Conservation (phyloP, 345 rosid genomes). For the Camelina neglecta region DNA sequence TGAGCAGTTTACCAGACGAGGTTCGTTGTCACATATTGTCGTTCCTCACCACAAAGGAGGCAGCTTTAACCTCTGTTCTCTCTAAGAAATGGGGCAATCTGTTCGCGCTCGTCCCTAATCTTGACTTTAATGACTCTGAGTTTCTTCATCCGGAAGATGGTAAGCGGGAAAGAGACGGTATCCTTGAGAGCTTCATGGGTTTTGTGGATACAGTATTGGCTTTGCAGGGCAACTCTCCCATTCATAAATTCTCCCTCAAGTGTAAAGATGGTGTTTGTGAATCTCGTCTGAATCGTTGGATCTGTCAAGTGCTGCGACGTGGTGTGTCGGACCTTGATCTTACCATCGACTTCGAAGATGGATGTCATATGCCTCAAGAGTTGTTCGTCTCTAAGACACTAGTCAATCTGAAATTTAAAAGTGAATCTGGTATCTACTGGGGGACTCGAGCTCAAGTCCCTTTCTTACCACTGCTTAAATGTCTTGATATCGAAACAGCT, state of each 20-base stretch:
- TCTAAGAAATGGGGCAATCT: conserved; percentile 24
- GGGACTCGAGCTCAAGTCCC: not conserved
- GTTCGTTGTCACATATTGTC: conserved; percentile 23
- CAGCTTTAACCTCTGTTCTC: conserved; percentile 23
- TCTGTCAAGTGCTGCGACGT: not conserved
- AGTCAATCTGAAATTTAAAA: not conserved
- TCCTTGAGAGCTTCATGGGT: not conserved
- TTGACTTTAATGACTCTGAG: conserved; percentile 26
- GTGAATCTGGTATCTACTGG: conserved; percentile 11
- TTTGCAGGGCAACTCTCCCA: conserved; percentile 23
- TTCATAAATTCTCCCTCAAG: conserved; percentile 20
- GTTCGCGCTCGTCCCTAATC: conserved; percentile 6
- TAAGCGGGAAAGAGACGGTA: conserved; percentile 16
- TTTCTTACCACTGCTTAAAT: conserved; percentile 17
- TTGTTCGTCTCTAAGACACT: conserved; percentile 11
- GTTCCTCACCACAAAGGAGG: conserved; percentile 24
- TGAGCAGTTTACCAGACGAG: conserved; percentile 30
- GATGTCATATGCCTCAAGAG: conserved; percentile 8
- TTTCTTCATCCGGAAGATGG: conserved; percentile 30
- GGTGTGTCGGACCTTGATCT: conserved; percentile 24
- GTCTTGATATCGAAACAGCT: not conserved
- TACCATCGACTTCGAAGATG: not conserved
- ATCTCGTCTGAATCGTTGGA: not conserved
- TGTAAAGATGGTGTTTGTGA: not conserved
- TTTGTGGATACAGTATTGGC: conserved; percentile 4